These are phyloP conservation scores for Bruguiera hainesii DNA, from an alignment of 441 rosid genomes.

Conservation along the genomic window DNA sequence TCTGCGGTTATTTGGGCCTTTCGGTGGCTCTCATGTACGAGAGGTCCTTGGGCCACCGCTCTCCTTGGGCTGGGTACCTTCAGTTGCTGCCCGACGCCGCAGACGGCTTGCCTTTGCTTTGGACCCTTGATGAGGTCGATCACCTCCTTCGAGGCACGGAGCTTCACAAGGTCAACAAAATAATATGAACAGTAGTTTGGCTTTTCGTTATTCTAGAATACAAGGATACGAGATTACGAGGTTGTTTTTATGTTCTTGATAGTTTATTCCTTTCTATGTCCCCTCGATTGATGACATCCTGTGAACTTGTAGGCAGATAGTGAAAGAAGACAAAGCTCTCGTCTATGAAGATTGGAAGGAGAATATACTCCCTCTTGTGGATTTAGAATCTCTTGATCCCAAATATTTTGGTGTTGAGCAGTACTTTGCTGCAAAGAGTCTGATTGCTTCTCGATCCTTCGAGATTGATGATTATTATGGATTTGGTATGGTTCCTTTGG, in stretches of 20 bases:
- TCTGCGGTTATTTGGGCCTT: conserved; percentile 65
- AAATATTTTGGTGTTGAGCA: conserved; percentile 51
- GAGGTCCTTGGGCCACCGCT: conserved; percentile 54
- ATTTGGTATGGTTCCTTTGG: conserved; percentile 88
- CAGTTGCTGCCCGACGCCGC: conserved; percentile 57
- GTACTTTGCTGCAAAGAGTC: conserved; percentile 66
- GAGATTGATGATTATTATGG: conserved; percentile 80
- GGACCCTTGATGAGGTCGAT: conserved; percentile 61
- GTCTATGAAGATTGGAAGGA: conserved; percentile 78
- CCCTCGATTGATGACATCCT: background rate
- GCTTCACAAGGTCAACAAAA: conserved; percentile 59
- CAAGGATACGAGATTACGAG: too few species aligned
- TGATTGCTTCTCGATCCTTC: conserved; percentile 79
- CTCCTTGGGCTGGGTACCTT: conserved; percentile 79
- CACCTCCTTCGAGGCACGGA: conserved; percentile 73
- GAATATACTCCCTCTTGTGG: conserved; percentile 53
- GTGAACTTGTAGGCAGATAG: conserved; percentile 52
- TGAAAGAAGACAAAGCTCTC: conserved; percentile 73
- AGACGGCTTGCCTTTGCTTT: conserved; percentile 62
- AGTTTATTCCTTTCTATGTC: background rate
- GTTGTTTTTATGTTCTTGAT: too few species aligned
- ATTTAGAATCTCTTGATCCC: conserved; percentile 31
- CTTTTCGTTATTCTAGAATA: too few species aligned
- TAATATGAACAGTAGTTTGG: too few species aligned
- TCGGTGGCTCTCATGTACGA: conserved; percentile 82